A percentile compares a stretch with the other conserved stretches of the same genome.
Evolutionary conservation across 2,329 filamentous ascomycete genomes (phyloP).

Genomic region (Knufia petricola): DNA sequence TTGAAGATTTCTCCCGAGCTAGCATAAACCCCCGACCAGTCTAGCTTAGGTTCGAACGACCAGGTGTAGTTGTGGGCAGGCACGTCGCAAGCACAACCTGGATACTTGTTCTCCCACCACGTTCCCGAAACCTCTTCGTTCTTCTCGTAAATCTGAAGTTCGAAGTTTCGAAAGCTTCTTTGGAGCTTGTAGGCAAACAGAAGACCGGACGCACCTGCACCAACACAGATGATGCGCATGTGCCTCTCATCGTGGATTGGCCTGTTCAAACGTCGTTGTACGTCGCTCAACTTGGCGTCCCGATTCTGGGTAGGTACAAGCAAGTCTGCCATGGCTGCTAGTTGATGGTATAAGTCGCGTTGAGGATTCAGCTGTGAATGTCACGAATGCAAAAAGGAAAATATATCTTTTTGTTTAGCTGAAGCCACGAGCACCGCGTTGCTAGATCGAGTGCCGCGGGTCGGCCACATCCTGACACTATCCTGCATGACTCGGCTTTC

Average conservation of each 20-base stretch:
- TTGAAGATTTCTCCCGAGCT: constrained; percentile 33
- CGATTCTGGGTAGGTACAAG: background rate
- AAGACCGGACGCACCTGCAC: constrained; percentile 28
- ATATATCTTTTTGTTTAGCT: background rate
- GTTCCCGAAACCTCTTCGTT: constrained; percentile 33
- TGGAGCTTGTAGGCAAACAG: constrained; percentile 34
- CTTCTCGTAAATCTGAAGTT: constrained; percentile 36
- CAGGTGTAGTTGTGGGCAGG: constrained; percentile 43
- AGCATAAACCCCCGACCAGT: constrained; percentile 36
- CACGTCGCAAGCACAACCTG: constrained; percentile 48
- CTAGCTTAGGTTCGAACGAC: constrained; percentile 34
- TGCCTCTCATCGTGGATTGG: constrained; percentile 17
- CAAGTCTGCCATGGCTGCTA: constrained; percentile 8
- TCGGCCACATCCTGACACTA: background rate
- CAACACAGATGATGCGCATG: constrained; percentile 20
- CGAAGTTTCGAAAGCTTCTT: constrained; percentile 27
- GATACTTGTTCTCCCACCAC: constrained; percentile 34
- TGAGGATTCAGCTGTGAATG: background rate
- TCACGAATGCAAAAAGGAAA: background rate
- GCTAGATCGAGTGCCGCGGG: background rate
- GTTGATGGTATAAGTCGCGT: background rate
- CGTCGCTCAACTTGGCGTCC: background rate
- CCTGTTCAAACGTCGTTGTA: constrained; percentile 36
- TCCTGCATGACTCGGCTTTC: background rate
- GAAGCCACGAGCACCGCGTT: background rate